Conservation (phyloP, 202 grass and related monocot genomes). For the Saccharum hybrid region DNA sequence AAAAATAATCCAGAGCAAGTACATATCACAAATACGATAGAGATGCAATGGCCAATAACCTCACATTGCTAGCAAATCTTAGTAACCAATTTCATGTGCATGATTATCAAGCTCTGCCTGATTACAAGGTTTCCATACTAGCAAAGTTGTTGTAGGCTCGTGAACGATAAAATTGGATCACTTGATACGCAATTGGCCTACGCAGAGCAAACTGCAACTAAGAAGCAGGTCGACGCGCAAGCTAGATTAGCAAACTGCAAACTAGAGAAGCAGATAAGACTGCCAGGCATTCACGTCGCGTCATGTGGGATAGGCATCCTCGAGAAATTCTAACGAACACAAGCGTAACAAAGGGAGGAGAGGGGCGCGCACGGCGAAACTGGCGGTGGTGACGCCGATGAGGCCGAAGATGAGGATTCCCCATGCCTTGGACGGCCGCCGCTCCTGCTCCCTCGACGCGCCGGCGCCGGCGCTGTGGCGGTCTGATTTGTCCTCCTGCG, state of each 20-base stretch:
- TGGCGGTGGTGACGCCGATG: constrained; percentile 76
- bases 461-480: constrained; percentile 32
- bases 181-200: background rate
- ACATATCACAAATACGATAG: background rate
- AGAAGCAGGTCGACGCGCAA: background rate
- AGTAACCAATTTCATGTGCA: constrained; percentile 8
- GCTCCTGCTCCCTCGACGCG: constrained; percentile 46
- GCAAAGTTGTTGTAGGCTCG: background rate
- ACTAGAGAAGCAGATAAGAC: constrained; percentile 14
- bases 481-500: constrained; percentile 46
- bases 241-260: background rate
- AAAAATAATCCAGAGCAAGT: background rate
- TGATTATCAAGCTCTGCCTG: background rate
- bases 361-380: constrained; percentile 55
- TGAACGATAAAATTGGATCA: background rate
- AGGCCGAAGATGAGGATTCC: constrained; percentile 78
- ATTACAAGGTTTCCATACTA: background rate
- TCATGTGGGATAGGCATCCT: background rate
- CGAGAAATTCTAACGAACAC: background rate
- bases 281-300: background rate
- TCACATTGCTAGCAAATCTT: background rate
- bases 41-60: background rate
- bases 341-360: background rate
- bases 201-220: background rate
- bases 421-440: constrained; percentile 68